phyloP scores from a whole-genome alignment of 2,329 filamentous ascomycete genomes.

The Karstenula rhodostoma region DNA sequence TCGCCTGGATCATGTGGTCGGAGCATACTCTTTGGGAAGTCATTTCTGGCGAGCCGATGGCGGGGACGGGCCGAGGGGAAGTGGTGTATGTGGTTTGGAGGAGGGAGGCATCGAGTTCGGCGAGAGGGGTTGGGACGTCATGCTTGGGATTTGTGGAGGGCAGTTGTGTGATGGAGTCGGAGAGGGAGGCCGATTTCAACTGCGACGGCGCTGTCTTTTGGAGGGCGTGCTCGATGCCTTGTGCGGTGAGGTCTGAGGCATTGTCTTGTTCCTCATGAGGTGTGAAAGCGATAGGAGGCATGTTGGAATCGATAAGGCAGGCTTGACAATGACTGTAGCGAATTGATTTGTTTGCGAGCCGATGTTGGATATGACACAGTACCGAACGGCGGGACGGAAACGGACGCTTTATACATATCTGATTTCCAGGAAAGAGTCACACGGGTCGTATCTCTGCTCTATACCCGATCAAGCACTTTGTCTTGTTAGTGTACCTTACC shows the following conservation, averaged over 20 bases:
- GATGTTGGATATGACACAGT: background rate
- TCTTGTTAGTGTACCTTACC: background rate
- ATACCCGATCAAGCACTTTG: background rate
- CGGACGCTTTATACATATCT: background rate
- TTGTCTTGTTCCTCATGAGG: slow-evolving; percentile 37
- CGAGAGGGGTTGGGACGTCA: slow-evolving; percentile 14
- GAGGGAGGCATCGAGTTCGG: slow-evolving; percentile 55
- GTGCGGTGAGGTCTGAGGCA: slow-evolving; percentile 40
- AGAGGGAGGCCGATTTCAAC: slow-evolving; percentile 34
- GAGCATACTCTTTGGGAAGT: slow-evolving; percentile 62
- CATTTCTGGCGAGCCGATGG: slow-evolving; percentile 50
- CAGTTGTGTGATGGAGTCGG: slow-evolving; percentile 34
- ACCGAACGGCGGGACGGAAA: background rate
- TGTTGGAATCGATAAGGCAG: slow-evolving; percentile 9
- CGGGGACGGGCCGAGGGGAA: slow-evolving; percentile 53
- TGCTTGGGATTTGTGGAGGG: slow-evolving; percentile 28
- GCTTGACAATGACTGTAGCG: background rate
- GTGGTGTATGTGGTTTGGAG: slow-evolving; percentile 53
- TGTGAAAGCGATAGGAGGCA: slow-evolving; percentile 45
- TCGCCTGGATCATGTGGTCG: slow-evolving; percentile 86
- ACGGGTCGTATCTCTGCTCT: background rate
- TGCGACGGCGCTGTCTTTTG: slow-evolving; percentile 42
- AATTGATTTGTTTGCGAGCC: background rate
- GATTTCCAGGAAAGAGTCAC: background rate
- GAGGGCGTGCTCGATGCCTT: slow-evolving; percentile 43